These are phyloP conservation scores for Litsea cubeba DNA, from an alignment of 164 flowering plant genomes.

Conservation along the genomic window DNA sequence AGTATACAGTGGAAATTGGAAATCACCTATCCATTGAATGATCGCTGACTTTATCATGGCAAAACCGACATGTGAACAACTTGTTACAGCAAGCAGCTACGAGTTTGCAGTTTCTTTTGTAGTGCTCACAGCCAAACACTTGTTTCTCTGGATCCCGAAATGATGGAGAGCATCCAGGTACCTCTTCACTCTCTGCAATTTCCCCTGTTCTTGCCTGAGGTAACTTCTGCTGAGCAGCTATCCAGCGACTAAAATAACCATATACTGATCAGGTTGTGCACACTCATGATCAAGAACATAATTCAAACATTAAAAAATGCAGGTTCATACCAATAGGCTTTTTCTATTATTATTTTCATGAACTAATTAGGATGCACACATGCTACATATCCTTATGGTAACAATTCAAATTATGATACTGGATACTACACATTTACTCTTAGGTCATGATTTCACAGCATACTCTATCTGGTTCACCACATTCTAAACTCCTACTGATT, in stretches of 20 bases:
- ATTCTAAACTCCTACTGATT: no score
- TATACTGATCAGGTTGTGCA: conserved; percentile 8
- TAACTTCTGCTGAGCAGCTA: conserved; percentile 88
- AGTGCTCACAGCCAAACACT: conserved; percentile 90
- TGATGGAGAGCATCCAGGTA: conserved; percentile 67
- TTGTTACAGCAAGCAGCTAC: conserved; percentile 91
- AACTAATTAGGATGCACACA: no score
- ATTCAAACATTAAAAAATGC: background rate
- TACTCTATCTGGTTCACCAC: no score
- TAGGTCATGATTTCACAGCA: no score
- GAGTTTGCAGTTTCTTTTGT: conserved; percentile 91
- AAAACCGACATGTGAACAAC: conserved; percentile 79
- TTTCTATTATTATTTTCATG: no score
- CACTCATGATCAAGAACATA: conserved; percentile 2
- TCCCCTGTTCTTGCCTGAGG: conserved; percentile 49
- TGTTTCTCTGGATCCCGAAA: conserved; percentile 68
- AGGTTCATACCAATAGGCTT: background rate
- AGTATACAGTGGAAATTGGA: background rate
- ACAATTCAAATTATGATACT: background rate
- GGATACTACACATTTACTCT: no score
- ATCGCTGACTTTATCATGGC: conserved; percentile 93
- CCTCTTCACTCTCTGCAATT: conserved; percentile 40
- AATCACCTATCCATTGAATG: conserved; percentile 91
- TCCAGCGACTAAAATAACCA: conserved; percentile 67
- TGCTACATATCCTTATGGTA: no score